phyloP scores from a whole-genome alignment of 1,284 basidiomycete genomes.

The Papiliotrema nemorosa region DNA sequence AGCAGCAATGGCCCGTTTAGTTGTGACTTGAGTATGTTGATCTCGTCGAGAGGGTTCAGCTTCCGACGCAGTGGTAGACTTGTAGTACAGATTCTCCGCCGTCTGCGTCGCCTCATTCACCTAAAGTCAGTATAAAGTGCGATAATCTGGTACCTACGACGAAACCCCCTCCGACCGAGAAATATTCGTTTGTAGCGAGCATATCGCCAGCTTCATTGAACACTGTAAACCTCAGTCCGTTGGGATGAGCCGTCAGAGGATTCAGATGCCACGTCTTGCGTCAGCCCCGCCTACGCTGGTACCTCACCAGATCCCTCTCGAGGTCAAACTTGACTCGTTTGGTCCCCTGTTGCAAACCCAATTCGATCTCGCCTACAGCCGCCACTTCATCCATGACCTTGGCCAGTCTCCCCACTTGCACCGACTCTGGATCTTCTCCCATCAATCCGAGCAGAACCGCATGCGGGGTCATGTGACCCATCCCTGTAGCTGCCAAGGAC shows the following conservation, averaged over 20 bases:
- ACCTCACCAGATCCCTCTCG: constrained; percentile 82
- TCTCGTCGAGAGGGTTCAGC: constrained; percentile 75
- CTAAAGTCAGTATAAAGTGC: constrained; percentile 1
- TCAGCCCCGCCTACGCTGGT: not conserved
- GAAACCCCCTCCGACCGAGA: constrained; percentile 80
- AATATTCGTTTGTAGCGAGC: constrained; percentile 93
- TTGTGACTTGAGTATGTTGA: constrained; percentile 46
- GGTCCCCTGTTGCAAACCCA: constrained; percentile 61
- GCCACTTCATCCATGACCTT: constrained; percentile 29
- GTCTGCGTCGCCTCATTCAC: constrained; percentile 54
- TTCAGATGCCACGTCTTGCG: constrained; percentile 34
- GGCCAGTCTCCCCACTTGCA: constrained; percentile 35
- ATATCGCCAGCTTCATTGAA: constrained; percentile 77
- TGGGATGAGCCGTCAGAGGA: constrained; percentile 56
- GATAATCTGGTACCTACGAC: constrained; percentile 50
- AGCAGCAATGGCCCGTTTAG: not conserved
- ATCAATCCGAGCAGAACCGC: constrained; percentile 87
- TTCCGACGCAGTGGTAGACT: constrained; percentile 77
- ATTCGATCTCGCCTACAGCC: constrained; percentile 26
- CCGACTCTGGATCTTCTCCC: constrained; percentile 55
- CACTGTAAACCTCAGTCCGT: constrained; percentile 87
- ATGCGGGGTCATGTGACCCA: constrained; percentile 89
- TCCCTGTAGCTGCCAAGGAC: constrained; percentile 58
- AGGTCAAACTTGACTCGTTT: constrained; percentile 77
- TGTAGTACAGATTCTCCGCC: constrained; percentile 93